Evolutionary conservation across 2,329 filamentous ascomycete species (phyloP), one percentile per base, ranked within the genome.

Genomic region (Camillea tinctor): DNA sequence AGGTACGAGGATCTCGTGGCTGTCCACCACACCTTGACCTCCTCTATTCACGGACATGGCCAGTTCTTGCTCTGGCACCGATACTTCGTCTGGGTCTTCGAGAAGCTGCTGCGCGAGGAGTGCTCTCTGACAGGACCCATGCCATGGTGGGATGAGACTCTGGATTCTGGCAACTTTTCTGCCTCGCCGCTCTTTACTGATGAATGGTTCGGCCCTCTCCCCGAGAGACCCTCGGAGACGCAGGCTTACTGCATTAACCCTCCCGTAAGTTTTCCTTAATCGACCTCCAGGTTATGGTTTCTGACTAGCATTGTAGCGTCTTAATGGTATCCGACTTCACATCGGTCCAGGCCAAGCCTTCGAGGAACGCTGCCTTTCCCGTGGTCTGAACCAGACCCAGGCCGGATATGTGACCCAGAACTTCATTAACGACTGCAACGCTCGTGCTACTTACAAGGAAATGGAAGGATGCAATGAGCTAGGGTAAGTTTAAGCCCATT

Each of bases 91-190:
- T 66, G 66, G 59, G 64, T 72, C 3, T 75, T 76, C 62, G 75
- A 78, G 67, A 62, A 64, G 51, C 51, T 76, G 61, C 71, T 79
- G 60, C 72, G 73, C 22, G 62, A 73, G 15, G 76, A 79, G 68
- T 79, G 76, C 60, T 69, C 67, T 54, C 77, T 76, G 62, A 54
- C 60, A 13, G 68, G 71, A 9, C 69, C 75, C 2, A 70, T 77
- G 65, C 72, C 75, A 5, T 78, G 75, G 74, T 78, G 75, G 75
- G 74, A 78, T 63, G 75, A 77, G 73, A 73, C 73, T 23, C 68
- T 71, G 20, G 66, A 76, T 55, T 64, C 72, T 4, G 73, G 73
- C 53, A 64, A 70, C 57, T 76, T 75, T 56, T 65, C 67, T 23
- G 52, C 64, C 13, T 70, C 72, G 1, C 68, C 69, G 36, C 19